These are phyloP conservation scores for Akanthomyces lecanii DNA, from an alignment of 2,329 filamentous ascomycete genomes.

Conservation along the genomic window DNA sequence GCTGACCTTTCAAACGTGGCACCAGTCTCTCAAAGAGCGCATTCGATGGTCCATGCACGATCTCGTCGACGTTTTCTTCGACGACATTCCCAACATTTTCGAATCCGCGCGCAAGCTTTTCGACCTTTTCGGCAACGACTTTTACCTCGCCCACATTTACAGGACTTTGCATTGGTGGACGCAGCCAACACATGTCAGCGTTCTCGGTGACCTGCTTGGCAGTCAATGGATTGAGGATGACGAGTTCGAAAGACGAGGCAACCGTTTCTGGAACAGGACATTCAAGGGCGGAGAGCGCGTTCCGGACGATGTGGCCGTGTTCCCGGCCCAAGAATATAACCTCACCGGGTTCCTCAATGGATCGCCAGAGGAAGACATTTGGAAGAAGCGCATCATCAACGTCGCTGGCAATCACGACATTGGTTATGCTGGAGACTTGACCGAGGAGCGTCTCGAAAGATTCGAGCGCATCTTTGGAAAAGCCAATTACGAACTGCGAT, in stretches of 20 bases:
- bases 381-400: slow-evolving; percentile 79
- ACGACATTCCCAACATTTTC: slow-evolving; percentile 65
- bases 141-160: slow-evolving; percentile 91
- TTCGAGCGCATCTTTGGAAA: slow-evolving; percentile 85
- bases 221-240: slow-evolving; percentile 90
- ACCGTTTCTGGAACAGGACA: slow-evolving; percentile 75
- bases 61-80: slow-evolving; percentile 55
- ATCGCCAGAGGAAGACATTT: slow-evolving; percentile 45
- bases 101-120: slow-evolving; percentile 70
- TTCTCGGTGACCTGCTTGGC: slow-evolving; percentile 86
- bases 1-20: slow-evolving; percentile 42
- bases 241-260: slow-evolving; percentile 72
- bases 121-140: slow-evolving; percentile 91
- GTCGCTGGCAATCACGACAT: slow-evolving; percentile 95
- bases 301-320: slow-evolving; percentile 48
- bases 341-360: slow-evolving; percentile 46
- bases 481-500: slow-evolving; percentile 85
- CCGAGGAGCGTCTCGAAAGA: slow-evolving; percentile 65
- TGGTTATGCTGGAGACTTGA: slow-evolving; percentile 90
- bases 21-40: slow-evolving; percentile 47
- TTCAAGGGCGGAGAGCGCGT: slow-evolving; percentile 67
- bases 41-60: slow-evolving; percentile 54
- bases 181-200: slow-evolving; percentile 77
- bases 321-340: slow-evolving; percentile 46
- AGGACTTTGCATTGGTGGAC: slow-evolving; percentile 80